Evolutionary conservation across 306 rosid genomes (phyloP).

Genomic region (Sophora flavescens): DNA sequence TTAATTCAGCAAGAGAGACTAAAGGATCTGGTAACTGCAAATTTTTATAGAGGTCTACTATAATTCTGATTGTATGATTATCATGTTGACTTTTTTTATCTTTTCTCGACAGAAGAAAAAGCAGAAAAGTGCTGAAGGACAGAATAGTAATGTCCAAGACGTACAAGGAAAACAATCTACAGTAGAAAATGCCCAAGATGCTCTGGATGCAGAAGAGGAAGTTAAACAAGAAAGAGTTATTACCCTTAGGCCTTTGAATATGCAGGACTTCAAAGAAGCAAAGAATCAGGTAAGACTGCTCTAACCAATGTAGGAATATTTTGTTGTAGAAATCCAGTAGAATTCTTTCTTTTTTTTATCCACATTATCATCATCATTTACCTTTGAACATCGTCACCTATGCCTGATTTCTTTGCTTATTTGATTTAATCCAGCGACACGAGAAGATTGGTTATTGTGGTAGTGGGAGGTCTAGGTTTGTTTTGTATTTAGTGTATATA

Average conservation of each 20-base stretch:
- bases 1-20: conserved; percentile 77
- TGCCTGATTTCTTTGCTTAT: not conserved
- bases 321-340: not conserved
- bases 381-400: not conserved
- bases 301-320: not conserved
- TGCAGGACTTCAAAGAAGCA: conserved; percentile 81
- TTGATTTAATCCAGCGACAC: conserved; percentile 3
- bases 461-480: not conserved
- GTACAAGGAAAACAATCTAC: not conserved
- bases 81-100: conserved; percentile 3
- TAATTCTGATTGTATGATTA: conserved; percentile 3
- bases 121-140: conserved; percentile 49
- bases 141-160: conserved; percentile 33
- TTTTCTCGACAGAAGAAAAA: conserved; percentile 61
- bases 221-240: conserved; percentile 64
- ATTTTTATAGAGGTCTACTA: not conserved
- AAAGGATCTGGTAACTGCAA: conserved; percentile 63
- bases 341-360: not conserved
- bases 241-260: conserved; percentile 79
- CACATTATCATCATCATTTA: not conserved
- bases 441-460: conserved; percentile 9
- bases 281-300: conserved; percentile 65
- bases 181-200: conserved; percentile 34
- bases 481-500: not conserved
- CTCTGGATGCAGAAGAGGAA: conserved; percentile 43